Base-by-base conservation (phyloP, 129 eudicot genomes). In the Flaveria robusta region DNA sequence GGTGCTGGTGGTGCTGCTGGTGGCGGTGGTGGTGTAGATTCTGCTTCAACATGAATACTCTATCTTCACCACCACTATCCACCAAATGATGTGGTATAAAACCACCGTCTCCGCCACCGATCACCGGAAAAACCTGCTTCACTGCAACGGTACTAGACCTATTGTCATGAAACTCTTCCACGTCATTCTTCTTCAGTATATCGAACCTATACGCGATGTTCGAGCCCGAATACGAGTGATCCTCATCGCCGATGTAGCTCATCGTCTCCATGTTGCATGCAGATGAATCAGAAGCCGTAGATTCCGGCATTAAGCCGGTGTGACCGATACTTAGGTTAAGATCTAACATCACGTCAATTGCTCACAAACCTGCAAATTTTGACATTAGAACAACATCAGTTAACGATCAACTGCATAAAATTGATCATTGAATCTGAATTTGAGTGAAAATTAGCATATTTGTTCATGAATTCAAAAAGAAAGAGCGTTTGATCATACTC, bases 241-340 rank as follows among this genome's bases (percentile, higher is more conserved):
- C 83, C 18, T 83, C 82, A 16, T 85, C 90, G 26, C 88, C 86
- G 63, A 70, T 86, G 45, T 74, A 69, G 63, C 86, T 78, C 66
- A 83, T 66, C 12, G 84, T 72, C 59, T 88, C 88, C 63, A 86
- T 70, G 66, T 80, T 80, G 23, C 83, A 78, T 19, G 77, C 77
- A 13, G 88, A 88, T 24, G 92, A 85, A 77, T 77, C 80, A 0
- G 90, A 91, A 16, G 86, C 56, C 63, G 47, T 79, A 9, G 70
- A 62, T 66, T 82, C 85, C 45, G 71, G 50, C 68, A 75, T 73
- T 68, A 85, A 74, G 49, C 58, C 64, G 7, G 74, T 46, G 34
- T 83, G 77, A 69, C 72, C 77, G 29, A 84, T 34, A 22, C 76
- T 71, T 39, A 88, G 89, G 78, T 91, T 88, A 56, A 88, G 90